Percentiles rank a stretch among this genome's conserved stretches.
Conservation (phyloP, 148 eudicot species). For the Persicaria maculosa region DNA sequence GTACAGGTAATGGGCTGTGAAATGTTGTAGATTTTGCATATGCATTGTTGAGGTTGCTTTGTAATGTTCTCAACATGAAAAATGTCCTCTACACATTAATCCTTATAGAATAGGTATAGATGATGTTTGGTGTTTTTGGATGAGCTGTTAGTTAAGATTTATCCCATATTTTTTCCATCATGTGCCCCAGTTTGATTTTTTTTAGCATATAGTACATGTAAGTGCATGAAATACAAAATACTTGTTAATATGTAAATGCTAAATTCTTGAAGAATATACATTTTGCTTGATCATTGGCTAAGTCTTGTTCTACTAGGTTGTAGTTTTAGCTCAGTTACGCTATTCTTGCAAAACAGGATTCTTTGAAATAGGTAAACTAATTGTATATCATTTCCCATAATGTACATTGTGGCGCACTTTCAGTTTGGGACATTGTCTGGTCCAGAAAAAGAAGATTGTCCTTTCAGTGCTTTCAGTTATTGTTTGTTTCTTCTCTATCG, state of each 20-base stretch:
- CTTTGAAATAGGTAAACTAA: not conserved
- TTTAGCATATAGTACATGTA: not conserved
- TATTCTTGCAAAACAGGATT: not conserved
- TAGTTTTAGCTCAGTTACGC: not conserved
- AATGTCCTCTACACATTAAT: not conserved
- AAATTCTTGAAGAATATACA: not conserved
- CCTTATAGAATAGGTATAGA: not conserved
- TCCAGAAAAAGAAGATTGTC: not conserved
- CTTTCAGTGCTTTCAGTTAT: not conserved
- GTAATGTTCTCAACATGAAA: not conserved
- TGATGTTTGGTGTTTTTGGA: not conserved
- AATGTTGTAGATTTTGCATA: not conserved
- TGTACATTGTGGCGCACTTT: not conserved
- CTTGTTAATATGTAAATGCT: not conserved
- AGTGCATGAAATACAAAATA: not conserved
- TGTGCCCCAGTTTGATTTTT: not conserved
- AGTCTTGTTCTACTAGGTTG: not conserved
- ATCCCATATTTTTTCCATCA: not conserved
- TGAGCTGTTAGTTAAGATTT: not conserved
- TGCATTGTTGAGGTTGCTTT: not conserved
- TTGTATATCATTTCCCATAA: not conserved
- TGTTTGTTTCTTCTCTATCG: too few relatives aligned
- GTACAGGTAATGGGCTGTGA: constrained; percentile 52
- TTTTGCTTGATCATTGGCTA: not conserved
- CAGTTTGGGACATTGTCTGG: too few relatives aligned